Percentiles rank a stretch among this genome's conserved stretches.
These are phyloP conservation scores for Solanum clarkiae DNA, from an alignment of 257 asterid species.

Conservation along the genomic window DNA sequence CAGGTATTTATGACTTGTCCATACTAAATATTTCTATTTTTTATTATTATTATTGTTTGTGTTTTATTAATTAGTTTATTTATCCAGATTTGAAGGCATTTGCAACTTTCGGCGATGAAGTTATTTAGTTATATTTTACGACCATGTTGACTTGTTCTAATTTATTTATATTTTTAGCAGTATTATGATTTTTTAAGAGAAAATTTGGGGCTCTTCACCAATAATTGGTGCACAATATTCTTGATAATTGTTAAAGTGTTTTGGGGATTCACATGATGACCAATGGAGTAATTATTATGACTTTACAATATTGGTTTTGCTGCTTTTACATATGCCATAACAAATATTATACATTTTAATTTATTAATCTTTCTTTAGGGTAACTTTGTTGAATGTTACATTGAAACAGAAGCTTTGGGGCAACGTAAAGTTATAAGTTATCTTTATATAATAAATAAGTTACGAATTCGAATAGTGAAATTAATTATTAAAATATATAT, in stretches of 20 bases:
- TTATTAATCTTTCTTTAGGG: not conserved
- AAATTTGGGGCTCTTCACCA: not conserved
- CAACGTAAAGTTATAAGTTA: not conserved
- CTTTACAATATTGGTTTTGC: not conserved
- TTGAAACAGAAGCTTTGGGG: not conserved
- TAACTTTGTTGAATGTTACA: not conserved
- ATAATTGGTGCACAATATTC: slow-evolving; percentile 22
- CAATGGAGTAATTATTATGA: not conserved
- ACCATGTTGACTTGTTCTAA: slow-evolving; percentile 15
- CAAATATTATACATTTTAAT: not conserved
- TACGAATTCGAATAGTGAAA: not conserved
- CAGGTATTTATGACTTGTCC: not conserved
- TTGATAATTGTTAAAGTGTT: not conserved
- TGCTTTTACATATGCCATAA: not conserved
- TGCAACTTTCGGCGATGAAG: slow-evolving; percentile 33
- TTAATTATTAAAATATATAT: not conserved
- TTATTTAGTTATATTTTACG: slow-evolving; percentile 2
- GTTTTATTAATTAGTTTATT: not conserved
- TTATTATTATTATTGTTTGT: too few relatives aligned
- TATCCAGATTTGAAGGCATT: not conserved
- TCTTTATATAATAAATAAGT: not conserved
- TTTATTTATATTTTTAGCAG: not conserved
- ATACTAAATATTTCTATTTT: not conserved
- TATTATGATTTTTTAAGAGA: not conserved
- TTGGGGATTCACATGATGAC: not conserved